Percentiles rank a stretch among this genome's conserved stretches.
Conservation (phyloP, 1,284 basidiomycete species). For the Rhizopogon parksii region DNA sequence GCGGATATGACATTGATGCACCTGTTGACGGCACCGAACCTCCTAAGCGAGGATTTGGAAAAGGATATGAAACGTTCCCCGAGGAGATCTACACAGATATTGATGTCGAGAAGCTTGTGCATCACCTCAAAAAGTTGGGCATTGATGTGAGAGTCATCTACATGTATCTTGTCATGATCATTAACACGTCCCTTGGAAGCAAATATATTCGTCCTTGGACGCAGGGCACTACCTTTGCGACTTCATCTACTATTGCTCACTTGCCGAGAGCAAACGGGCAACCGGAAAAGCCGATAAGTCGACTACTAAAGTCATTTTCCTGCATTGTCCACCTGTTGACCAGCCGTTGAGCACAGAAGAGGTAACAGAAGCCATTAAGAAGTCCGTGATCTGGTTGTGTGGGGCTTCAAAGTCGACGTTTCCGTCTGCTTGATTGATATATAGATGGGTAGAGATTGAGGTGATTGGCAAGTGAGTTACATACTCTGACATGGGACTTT, state of each 20-base stretch:
- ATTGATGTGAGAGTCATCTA: slow-evolving; percentile 42
- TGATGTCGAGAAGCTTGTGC: slow-evolving; percentile 44
- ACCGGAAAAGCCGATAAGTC: slow-evolving; percentile 50
- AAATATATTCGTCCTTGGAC: slow-evolving; percentile 67
- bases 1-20: slow-evolving; percentile 22
- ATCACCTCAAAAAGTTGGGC: slow-evolving; percentile 51
- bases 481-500: slow-evolving; percentile 15
- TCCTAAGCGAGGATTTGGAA: slow-evolving; percentile 44
- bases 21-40: slow-evolving; percentile 24
- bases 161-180: slow-evolving; percentile 5
- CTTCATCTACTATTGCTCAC: slow-evolving; percentile 71
- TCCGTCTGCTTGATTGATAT: neutral
- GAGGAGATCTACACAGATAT: slow-evolving; percentile 43
- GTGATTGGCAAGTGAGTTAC: neutral
- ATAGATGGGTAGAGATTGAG: neutral
- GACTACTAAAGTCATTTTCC: slow-evolving; percentile 55
- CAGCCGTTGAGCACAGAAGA: slow-evolving; percentile 57
- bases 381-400: slow-evolving; percentile 54
- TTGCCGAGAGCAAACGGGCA: slow-evolving; percentile 59
- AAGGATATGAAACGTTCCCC: slow-evolving; percentile 39
- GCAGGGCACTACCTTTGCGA: slow-evolving; percentile 74
- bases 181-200: slow-evolving; percentile 29
- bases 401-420: slow-evolving; percentile 9
- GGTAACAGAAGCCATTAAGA: slow-evolving; percentile 58
- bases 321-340: slow-evolving; percentile 64